A percentile compares a stretch with the other conserved stretches of the same genome.
Conservation (phyloP, 805 yeast genomes). For the Monosporozyma yasuniensis region DNA sequence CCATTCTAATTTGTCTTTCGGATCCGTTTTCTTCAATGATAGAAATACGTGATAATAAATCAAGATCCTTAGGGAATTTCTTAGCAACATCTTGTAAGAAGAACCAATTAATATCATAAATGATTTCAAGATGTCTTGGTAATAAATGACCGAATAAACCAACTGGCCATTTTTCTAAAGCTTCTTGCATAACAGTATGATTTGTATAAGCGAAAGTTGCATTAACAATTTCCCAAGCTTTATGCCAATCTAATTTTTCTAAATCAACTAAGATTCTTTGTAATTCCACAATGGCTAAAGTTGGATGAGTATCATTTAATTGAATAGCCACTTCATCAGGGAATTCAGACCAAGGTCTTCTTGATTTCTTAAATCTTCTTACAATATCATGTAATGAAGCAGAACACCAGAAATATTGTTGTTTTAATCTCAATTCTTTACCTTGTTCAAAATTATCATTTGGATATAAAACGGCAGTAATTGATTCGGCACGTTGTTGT, state of each 20-base stretch:
- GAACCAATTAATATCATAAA: conserved; percentile 72
- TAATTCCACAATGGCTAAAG: conserved; percentile 81
- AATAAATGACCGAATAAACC: conserved; percentile 66
- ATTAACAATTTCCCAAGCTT: conserved; percentile 79
- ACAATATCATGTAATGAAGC: conserved; percentile 88
- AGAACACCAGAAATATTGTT: conserved; percentile 95
- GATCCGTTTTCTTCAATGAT: conserved; percentile 62
- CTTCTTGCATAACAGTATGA: conserved; percentile 92
- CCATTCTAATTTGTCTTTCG: conserved; percentile 87
- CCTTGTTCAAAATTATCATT: conserved; percentile 89
- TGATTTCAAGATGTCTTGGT: conserved; percentile 87
- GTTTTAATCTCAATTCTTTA: conserved; percentile 84
- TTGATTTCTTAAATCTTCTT: conserved; percentile 76
- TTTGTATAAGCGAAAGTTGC: conserved; percentile 84
- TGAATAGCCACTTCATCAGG: conserved; percentile 86
- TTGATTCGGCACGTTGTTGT: conserved; percentile 85
- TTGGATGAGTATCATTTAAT: conserved; percentile 91
- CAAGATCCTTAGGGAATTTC: conserved; percentile 64
- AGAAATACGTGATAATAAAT: conserved; percentile 59
- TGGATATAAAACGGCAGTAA: conserved; percentile 88
- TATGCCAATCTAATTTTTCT: conserved; percentile 72
- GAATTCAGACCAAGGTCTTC: conserved; percentile 70
- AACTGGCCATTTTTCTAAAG: conserved; percentile 92
- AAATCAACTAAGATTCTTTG: conserved; percentile 79
- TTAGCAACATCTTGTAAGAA: conserved; percentile 71